Conservation (phyloP, 164 flowering plant species). For the Tetrastigma voinierianum region DNA sequence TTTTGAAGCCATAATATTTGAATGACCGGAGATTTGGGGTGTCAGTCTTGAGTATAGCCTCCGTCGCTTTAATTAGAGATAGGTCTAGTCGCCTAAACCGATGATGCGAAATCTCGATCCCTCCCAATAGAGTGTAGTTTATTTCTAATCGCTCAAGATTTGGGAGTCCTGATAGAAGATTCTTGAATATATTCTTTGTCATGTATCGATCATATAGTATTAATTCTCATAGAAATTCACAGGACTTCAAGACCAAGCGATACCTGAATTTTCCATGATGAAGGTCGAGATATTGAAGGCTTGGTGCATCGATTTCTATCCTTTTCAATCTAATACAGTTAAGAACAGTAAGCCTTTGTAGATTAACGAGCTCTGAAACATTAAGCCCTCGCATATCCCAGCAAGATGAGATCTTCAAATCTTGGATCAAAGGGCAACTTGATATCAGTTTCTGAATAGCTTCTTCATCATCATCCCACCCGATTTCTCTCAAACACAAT, state of each 20-base stretch:
- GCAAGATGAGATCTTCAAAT: conserved; percentile 26
- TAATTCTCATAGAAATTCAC: no score
- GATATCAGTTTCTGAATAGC: conserved; percentile 13
- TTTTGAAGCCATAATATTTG: conserved; percentile 23
- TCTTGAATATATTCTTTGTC: no score
- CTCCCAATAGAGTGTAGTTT: conserved; percentile 14
- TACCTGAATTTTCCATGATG: conserved; percentile 5
- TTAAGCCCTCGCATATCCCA: conserved; percentile 7
- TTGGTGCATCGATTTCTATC: conserved; percentile 17
- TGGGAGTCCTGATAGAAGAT: conserved; percentile 14
- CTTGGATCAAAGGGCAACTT: conserved; percentile 32
- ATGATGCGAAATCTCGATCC: conserved; percentile 16
- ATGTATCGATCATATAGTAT: no score
- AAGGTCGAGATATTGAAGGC: conserved; percentile 25
- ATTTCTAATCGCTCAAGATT: conserved; percentile 27
- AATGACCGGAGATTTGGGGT: conserved; percentile 23
- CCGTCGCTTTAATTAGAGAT: background rate
- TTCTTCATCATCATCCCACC: conserved; percentile 2
- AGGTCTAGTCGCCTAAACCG: conserved; percentile 20
- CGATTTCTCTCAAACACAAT: conserved; percentile 16
- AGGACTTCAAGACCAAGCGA: no score
- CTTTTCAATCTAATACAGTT: conserved; percentile 9
- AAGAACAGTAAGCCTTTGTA: conserved; percentile 24
- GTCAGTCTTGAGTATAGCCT: conserved; percentile 9
- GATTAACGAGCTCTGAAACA: conserved; percentile 17